Conservation (phyloP, 2,329 filamentous ascomycete species). For the Fonsecaea erecta region DNA sequence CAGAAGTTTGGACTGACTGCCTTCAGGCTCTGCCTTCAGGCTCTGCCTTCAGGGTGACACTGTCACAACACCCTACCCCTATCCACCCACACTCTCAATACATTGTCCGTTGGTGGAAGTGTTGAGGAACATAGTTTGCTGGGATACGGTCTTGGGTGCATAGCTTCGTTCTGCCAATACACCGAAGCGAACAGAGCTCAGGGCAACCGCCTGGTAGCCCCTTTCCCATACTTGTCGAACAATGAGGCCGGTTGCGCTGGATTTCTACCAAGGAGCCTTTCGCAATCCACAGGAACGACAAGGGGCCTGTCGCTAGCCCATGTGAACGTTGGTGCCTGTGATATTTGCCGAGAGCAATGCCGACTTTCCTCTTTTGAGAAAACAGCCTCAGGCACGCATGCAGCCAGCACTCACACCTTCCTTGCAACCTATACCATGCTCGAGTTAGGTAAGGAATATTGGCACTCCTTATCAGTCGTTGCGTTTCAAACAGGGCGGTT, state of each 20-base stretch:
- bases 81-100: not conserved
- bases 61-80: not conserved
- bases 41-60: not conserved
- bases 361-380: not conserved
- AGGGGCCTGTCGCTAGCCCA: not conserved
- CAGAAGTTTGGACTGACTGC: not conserved
- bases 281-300: not conserved
- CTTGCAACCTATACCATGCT: not conserved
- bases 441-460: not conserved
- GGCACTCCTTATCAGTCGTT: not conserved
- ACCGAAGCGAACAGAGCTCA: not conserved
- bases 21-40: not conserved
- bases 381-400: not conserved
- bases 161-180: not conserved
- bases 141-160: not conserved
- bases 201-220: not conserved
- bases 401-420: not conserved
- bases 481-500: not conserved
- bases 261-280: not conserved
- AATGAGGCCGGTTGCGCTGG: not conserved
- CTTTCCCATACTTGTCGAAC: not conserved
- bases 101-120: not conserved
- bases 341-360: not conserved
- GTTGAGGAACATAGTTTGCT: not conserved
- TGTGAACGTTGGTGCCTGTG: not conserved